These are phyloP conservation scores for Periglandula ipomoeae DNA, from an alignment of 2,329 filamentous ascomycete genomes.

Conservation along the genomic window DNA sequence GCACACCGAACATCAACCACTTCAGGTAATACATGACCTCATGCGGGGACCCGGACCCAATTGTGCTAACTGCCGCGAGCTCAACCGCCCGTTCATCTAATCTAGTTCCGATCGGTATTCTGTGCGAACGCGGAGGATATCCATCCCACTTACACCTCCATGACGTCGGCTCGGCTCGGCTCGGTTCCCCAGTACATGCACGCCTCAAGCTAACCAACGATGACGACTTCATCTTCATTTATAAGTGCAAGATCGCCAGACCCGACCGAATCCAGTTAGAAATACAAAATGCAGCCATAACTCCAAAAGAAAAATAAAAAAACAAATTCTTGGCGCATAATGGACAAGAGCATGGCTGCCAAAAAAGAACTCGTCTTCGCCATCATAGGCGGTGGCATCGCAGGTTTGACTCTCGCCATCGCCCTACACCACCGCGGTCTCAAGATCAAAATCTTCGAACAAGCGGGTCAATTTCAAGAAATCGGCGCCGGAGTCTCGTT, in stretches of 20 bases:
- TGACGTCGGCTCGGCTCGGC: not conserved
- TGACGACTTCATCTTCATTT: not conserved
- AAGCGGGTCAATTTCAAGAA: slow-evolving; percentile 31
- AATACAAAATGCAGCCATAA: no score
- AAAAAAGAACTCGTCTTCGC: slow-evolving; percentile 16
- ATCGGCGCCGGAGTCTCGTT: slow-evolving; percentile 44
- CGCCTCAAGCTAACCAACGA: not conserved
- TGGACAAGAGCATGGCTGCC: not conserved
- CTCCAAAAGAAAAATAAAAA: no score
- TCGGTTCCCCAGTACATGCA: not conserved
- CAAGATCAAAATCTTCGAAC: slow-evolving; percentile 37
- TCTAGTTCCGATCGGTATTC: no score
- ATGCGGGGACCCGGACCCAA: no score
- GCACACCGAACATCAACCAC: no score
- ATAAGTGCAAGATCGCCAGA: not conserved
- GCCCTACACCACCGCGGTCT: slow-evolving; percentile 34
- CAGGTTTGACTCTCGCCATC: slow-evolving; percentile 38
- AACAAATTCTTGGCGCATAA: not conserved
- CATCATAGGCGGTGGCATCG: slow-evolving; percentile 43
- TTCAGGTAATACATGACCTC: no score
- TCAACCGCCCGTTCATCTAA: no score
- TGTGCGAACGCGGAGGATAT: no score
- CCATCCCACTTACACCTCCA: not conserved
- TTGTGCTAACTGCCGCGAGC: no score
- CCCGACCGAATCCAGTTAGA: not conserved